Conservation (phyloP, 257 asterid species). For the Solanum paucissectum region DNA sequence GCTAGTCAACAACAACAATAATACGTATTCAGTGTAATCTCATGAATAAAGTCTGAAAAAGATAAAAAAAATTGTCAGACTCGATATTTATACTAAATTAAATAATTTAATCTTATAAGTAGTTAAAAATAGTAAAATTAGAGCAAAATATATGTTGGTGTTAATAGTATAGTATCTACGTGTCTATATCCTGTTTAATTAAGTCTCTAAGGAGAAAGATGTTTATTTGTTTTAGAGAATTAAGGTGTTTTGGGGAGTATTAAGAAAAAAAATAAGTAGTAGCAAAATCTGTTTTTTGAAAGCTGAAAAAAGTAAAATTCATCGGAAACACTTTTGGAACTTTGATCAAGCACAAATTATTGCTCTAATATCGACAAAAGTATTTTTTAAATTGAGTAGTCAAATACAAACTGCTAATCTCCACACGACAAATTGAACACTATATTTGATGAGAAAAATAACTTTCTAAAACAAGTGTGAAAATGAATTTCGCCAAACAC, state of each 20-base stretch:
- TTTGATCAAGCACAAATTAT: too few species aligned
- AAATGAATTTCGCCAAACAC: background rate
- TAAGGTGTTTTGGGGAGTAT: background rate
- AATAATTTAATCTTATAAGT: too few species aligned
- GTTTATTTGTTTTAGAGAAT: too few species aligned
- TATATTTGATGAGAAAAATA: too few species aligned
- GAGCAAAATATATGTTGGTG: too few species aligned
- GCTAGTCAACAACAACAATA: background rate
- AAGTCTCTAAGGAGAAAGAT: background rate
- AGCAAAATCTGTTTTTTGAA: too few species aligned
- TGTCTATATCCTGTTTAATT: background rate
- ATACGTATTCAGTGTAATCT: too few species aligned
- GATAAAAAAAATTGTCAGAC: fast-evolving
- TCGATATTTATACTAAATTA: too few species aligned
- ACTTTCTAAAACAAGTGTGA: too few species aligned
- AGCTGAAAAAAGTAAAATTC: background rate
- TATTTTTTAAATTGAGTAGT: background rate
- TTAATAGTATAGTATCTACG: too few species aligned
- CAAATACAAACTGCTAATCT: background rate
- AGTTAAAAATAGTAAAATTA: background rate
- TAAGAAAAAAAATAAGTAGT: background rate
- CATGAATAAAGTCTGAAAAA: fast-evolving
- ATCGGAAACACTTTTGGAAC: background rate
- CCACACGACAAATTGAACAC: too few species aligned
- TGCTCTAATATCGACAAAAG: too few species aligned